Conservation (phyloP, 306 rosid genomes). For the Vicia sativa region DNA sequence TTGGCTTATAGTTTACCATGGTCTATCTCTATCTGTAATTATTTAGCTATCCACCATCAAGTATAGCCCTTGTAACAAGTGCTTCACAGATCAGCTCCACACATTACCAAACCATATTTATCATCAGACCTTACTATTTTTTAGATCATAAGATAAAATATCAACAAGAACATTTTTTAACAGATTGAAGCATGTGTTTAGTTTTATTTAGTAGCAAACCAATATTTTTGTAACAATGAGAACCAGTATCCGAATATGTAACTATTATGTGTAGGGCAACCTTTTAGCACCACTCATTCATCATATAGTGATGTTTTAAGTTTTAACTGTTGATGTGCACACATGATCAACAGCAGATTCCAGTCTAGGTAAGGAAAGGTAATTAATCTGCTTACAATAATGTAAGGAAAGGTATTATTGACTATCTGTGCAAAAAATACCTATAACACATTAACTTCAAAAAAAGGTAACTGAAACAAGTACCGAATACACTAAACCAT, state of each 20-base stretch:
- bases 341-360: not conserved
- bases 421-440: not conserved
- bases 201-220: not conserved
- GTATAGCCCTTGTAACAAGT: not conserved
- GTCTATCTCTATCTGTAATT: not conserved
- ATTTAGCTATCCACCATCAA: not conserved
- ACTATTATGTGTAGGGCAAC: no score
- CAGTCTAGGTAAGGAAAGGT: not conserved
- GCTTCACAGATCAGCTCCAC: not conserved
- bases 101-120: not conserved
- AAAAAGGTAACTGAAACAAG: conserved; percentile 20
- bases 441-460: not conserved
- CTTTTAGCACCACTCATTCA: not conserved
- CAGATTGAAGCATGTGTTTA: not conserved
- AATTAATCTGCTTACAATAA: conserved; percentile 15
- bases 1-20: not conserved
- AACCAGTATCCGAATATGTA: no score
- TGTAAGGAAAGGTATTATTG: not conserved
- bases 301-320: not conserved
- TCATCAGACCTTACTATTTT: not conserved
- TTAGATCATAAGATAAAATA: not conserved
- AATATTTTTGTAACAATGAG: no score
- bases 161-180: not conserved
- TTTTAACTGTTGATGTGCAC: not conserved
- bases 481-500: conserved; percentile 14